Evolutionary conservation across 257 asterid species (phyloP), one percentile per base, ranked within the genome.

Genomic region (Nicotiana tabacum): DNA sequence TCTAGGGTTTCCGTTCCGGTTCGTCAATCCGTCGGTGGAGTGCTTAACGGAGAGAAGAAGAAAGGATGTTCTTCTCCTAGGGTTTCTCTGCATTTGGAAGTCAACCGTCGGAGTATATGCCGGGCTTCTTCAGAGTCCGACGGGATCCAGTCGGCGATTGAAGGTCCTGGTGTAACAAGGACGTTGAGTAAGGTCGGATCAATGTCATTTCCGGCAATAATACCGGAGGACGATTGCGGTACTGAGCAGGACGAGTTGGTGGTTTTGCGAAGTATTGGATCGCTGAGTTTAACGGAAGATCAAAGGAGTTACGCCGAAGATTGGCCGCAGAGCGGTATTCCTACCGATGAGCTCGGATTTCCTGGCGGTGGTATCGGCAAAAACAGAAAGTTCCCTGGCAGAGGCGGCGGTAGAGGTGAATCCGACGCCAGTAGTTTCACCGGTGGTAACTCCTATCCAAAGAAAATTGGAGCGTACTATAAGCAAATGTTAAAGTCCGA

Each of bases 321-420:
- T 9, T 77, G 84, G 87, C 43, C 85, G 77, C 21, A 10, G 35
- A 32, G 35, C 77, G 67, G 56, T 35, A 57, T 81, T 70, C 83
- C 85, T 55, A 68, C 61, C 51, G 89, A 88, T 81, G 86, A 90
- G 69, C 27, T 83, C 8, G 93, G 85, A 11, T 80, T 84, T 33
- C 85, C 88, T 0, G 92, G 92, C 9, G 94, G 93, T 10, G 96
- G 94, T 29, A 82, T 86, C 81, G 88, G 89, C 66, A 83, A 78
- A 68, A 89, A 87, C 74, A 5, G 89, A 84, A 90, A 83, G 2
- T 77, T 87, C 27, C 88, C 89, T n/a, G 91, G 92, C 9, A 88
- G 89, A 2, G 81, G 87, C 1, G 77, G 79, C 1, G 85, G 90
- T 3, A 78, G 83, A 33, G 84, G 56, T 58, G 86, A 83, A 2